Evolutionary conservation across 202 grass and related monocot species (phyloP), one percentile per base, ranked within the genome.

Genomic region (Zoysia matrella): DNA sequence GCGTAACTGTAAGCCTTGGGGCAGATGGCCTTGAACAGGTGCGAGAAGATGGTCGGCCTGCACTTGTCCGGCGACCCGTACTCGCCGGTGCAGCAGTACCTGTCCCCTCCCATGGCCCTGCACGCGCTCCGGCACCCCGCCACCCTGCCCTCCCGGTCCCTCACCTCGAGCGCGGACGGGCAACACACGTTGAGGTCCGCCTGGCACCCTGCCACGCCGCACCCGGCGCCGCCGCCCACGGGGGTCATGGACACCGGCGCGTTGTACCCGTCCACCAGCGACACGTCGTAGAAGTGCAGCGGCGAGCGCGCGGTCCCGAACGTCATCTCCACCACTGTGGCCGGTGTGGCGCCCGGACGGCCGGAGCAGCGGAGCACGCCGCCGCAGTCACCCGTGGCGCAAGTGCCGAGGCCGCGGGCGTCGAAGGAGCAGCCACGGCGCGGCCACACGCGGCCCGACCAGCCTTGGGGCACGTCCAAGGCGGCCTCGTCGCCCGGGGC

Each of bases 301-400:
- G 90, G 73, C 4, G 95, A 91, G 3, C 3, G 12, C 0, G 55
- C 1, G 1, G 92, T 91, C 2, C 95, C 95, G 3, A 95, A 80
- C 8, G 95, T 94, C 95, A 98, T 95, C 85, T 98, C 95, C 16
- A 98, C 92, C 76, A 95, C 92, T 1, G 95, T 93, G 1, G 95
- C 76, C 0, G 95, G 95, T 0, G 87, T 42, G 4, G 74, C 53
- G 43, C 90, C 92, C 0, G 86, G 40, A 0, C 83, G 48, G 22
- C 92, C 92, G 15, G 0, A 18, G 84, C 95, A 95, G 7, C 53
- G 88, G 51, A 95, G 82, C 3, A 72, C 13, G 30, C 86, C 88
- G 5, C 56, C 88, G 75, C 95, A 98, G 82, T 91, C 90, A 6
- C 95, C 95, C 1, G 95, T 95, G 13, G 90, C 73, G 73, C 95